phyloP scores from a whole-genome alignment of 176 grass and related monocot genomes.

The barley (Hordeum vulgare) region MorexV3_pseudomolecules_assembly NC_058524.1:513814304-513814803 shows the following conservation, averaged over 20 bases:
- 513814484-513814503: neutral
- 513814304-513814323: neutral
- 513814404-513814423: constrained; percentile 81
- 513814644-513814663: constrained; percentile 87
- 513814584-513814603: constrained; percentile 91
- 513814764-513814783: constrained; percentile 88
- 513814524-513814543: constrained; percentile 83
- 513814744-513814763: constrained; percentile 90
- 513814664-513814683: constrained; percentile 72
- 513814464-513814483: neutral
- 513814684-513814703: constrained; percentile 85
- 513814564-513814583: constrained; percentile 71
- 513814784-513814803: constrained; percentile 91
- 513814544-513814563: constrained; percentile 94
- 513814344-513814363: constrained; percentile 75
- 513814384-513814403: constrained; percentile 87
- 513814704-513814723: constrained; percentile 62
- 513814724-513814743: constrained; percentile 51
- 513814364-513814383: constrained; percentile 84
- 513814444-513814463: neutral
- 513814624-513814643: constrained; percentile 97
- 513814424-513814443: constrained; percentile 76
- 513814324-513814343: neutral
- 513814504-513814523: constrained; percentile 87
- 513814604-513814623: constrained; percentile 98